These are phyloP conservation scores for Fraxinus platypoda DNA, from an alignment of 305 asterid genomes.

Conservation along the genomic window DNA sequence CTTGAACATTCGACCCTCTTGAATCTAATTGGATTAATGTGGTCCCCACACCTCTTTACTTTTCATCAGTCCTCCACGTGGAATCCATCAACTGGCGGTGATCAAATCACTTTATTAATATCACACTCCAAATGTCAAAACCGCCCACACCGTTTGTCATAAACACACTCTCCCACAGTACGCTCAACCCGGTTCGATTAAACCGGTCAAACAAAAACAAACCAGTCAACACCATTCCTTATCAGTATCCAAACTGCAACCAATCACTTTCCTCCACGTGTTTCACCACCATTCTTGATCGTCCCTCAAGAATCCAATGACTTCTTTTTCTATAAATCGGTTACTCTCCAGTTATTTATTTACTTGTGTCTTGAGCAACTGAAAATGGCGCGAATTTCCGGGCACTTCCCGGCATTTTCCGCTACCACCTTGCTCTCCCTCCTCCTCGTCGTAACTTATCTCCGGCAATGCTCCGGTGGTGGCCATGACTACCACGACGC, in stretches of 20 bases:
- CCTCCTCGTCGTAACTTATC: conserved; percentile 20
- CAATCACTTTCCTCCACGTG: conserved; percentile 39
- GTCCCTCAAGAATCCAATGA: conserved; percentile 57
- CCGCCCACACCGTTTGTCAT: conserved; percentile 1
- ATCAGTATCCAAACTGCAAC: conserved; percentile 31
- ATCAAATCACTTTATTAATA: neutral
- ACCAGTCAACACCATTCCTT: conserved; percentile 35
- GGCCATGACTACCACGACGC: conserved; percentile 74
- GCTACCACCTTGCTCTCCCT: conserved; percentile 22
- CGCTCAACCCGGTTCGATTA: conserved; percentile 7
- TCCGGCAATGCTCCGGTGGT: conserved; percentile 16
- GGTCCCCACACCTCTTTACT: conserved; percentile 6
- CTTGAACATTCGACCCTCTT: neutral
- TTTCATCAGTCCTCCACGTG: neutral
- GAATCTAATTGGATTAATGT: conserved; percentile 11
- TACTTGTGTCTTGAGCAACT: conserved; percentile 35
- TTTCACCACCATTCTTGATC: conserved; percentile 3
- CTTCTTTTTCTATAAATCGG: conserved; percentile 13
- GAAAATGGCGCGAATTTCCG: conserved; percentile 63
- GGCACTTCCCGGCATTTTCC: conserved; percentile 35
- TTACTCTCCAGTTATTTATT: conserved; percentile 15
- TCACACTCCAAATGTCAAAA: neutral
- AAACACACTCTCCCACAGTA: neutral
- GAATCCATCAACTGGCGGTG: neutral
- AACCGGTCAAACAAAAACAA: conserved; percentile 27